These are phyloP conservation scores for Crithidia bombi DNA, from an alignment of 208 protist species.

Conservation along the genomic window DNA sequence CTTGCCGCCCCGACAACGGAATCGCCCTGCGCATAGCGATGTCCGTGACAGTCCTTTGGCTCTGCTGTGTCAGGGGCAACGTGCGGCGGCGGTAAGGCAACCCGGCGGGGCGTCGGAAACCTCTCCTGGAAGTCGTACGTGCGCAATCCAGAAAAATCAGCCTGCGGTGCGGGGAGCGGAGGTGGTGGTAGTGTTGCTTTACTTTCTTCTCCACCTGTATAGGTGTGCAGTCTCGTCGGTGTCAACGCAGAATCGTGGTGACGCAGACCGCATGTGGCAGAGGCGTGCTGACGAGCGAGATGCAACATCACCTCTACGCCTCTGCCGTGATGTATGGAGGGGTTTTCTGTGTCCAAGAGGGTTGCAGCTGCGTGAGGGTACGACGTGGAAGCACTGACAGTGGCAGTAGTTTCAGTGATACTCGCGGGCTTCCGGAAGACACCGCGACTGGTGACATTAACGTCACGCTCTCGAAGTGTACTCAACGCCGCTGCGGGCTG, in stretches of 20 bases:
- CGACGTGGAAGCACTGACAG: not conserved
- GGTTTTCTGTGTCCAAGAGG: not conserved
- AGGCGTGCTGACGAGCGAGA: constrained; percentile 28
- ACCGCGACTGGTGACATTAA: not conserved
- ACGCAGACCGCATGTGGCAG: not conserved
- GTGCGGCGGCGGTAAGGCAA: not conserved
- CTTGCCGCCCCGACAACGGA: not conserved
- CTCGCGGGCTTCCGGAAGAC: not conserved
- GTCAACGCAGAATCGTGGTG: not conserved
- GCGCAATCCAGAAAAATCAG: constrained; percentile 8
- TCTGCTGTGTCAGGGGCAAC: not conserved
- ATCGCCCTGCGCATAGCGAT: constrained; percentile 9
- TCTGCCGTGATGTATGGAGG: no score
- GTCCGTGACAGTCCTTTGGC: not conserved
- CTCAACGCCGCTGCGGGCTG: not conserved
- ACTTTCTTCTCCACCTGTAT: no score
- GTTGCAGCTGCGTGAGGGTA: not conserved
- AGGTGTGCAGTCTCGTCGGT: no score
- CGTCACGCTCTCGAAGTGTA: constrained; percentile 4
- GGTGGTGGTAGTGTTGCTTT: not conserved
- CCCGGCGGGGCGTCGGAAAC: constrained; percentile 13
- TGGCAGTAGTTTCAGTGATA: no score
- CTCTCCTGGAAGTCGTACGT: constrained; percentile 19
- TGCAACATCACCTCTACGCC: constrained; percentile 30
- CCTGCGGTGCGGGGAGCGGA: not conserved